Percentiles rank a stretch among this genome's conserved stretches.
These are phyloP conservation scores for Coleophoma eucalyptorum DNA, from an alignment of 2,329 filamentous ascomycete genomes.

Conservation along the genomic window DNA sequence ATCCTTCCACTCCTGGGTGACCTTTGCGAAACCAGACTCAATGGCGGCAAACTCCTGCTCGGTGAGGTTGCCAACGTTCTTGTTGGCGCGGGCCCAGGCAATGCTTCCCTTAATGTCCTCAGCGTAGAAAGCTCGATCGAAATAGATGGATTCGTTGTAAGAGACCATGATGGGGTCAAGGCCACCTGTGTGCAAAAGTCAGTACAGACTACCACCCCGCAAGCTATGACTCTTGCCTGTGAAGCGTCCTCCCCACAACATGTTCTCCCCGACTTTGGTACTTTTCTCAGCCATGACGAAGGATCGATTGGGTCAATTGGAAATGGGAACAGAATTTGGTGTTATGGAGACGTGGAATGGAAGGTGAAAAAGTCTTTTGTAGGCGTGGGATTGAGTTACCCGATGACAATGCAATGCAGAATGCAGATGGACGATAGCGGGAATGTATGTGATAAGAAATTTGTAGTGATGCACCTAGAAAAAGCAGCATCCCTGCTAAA, in stretches of 20 bases:
- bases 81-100: slow-evolving; percentile 78
- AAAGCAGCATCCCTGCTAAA: background rate
- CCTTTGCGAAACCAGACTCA: slow-evolving; percentile 62
- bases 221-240: slow-evolving; percentile 39
- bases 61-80: slow-evolving; percentile 70
- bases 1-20: slow-evolving; percentile 49
- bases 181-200: slow-evolving; percentile 49
- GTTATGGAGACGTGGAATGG: background rate
- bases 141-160: slow-evolving; percentile 80
- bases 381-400: background rate
- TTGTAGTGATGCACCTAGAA: background rate
- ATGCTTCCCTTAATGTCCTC: slow-evolving; percentile 79
- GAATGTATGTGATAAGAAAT: slow-evolving; percentile 1
- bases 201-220: slow-evolving; percentile 3
- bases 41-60: slow-evolving; percentile 70
- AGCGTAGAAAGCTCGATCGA: slow-evolving; percentile 73
- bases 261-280: slow-evolving; percentile 30
- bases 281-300: slow-evolving; percentile 20
- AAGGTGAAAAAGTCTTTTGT: too few relatives aligned
- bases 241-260: slow-evolving; percentile 60
- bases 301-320: slow-evolving; percentile 5
- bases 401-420: background rate
- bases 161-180: slow-evolving; percentile 82
- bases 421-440: background rate
- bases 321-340: background rate